Percentiles rank a stretch among this genome's conserved stretches.
These are phyloP conservation scores for Prunus persica DNA, from an alignment of 306 rosid genomes.

Conservation along the genomic window DNA sequence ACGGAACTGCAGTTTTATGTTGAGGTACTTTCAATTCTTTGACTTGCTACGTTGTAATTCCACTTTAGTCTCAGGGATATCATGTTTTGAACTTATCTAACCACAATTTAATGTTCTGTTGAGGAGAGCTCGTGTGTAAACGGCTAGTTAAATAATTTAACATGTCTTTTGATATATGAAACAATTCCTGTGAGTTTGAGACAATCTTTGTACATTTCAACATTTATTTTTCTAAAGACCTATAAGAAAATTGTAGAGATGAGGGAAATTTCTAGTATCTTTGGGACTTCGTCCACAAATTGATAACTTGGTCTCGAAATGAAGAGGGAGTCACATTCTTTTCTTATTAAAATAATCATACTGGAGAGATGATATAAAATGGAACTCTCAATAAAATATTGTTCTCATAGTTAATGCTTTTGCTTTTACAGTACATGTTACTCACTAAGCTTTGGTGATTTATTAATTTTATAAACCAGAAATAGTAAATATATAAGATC, in stretches of 20 bases:
- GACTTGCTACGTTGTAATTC: conserved; percentile 11
- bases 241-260: neutral
- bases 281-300: neutral
- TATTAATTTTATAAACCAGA: neutral
- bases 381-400: too few relatives aligned
- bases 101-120: neutral
- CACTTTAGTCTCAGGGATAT: conserved; percentile 14
- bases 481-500: neutral
- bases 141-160: neutral
- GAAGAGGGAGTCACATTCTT: neutral
- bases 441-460: neutral
- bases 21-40: conserved; percentile 52
- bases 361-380: neutral
- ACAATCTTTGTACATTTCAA: neutral
- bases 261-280: neutral
- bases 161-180: neutral
- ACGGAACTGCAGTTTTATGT: conserved; percentile 68
- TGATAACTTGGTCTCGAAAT: neutral
- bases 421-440: neutral
- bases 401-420: neutral
- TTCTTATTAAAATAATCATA: neutral
- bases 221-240: neutral
- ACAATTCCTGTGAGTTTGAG: neutral
- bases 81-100: neutral
- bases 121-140: neutral